Evolutionary conservation across 1,139 yeast species (phyloP).

Genomic region (Debaryomyces coudertii): DNA sequence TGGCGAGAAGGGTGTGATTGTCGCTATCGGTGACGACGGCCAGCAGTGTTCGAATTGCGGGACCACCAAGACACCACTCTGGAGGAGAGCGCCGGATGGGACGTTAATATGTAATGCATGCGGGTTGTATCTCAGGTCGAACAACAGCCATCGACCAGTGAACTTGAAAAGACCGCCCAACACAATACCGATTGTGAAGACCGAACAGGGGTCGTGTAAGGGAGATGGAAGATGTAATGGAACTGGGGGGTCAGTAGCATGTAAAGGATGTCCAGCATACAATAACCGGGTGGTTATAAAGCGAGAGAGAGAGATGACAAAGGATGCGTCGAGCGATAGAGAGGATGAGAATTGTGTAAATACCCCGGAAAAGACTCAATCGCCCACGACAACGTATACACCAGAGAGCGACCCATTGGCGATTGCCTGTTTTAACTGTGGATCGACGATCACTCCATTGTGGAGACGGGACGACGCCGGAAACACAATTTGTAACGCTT

Average conservation of each 20-base stretch:
- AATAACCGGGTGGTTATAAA: constrained; percentile 63
- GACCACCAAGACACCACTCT: constrained; percentile 67
- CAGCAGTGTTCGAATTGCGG: constrained; percentile 69
- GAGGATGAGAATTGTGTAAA: neutral
- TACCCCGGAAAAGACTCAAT: constrained; percentile 5
- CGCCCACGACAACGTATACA: neutral
- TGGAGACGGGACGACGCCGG: constrained; percentile 88
- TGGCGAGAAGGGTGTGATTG: neutral
- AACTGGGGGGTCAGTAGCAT: constrained; percentile 80
- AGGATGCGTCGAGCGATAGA: neutral
- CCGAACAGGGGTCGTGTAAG: constrained; percentile 65
- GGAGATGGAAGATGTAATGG: constrained; percentile 89
- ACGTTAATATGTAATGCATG: constrained; percentile 74
- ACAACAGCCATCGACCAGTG: constrained; percentile 57
- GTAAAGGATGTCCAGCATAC: constrained; percentile 82
- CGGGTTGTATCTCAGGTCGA: constrained; percentile 60
- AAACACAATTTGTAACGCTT: constrained; percentile 83
- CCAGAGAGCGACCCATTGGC: constrained; percentile 41
- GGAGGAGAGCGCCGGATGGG: constrained; percentile 72
- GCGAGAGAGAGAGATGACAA: constrained; percentile 19
- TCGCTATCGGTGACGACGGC: constrained; percentile 25
- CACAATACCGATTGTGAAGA: constrained; percentile 47
- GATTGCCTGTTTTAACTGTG: constrained; percentile 80
- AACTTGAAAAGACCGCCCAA: constrained; percentile 71
- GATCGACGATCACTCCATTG: constrained; percentile 80